Percentiles rank a stretch among this genome's conserved stretches.
Conservation (phyloP, 768 basidiomycete genomes). For the Harrya chromipes region DNA sequence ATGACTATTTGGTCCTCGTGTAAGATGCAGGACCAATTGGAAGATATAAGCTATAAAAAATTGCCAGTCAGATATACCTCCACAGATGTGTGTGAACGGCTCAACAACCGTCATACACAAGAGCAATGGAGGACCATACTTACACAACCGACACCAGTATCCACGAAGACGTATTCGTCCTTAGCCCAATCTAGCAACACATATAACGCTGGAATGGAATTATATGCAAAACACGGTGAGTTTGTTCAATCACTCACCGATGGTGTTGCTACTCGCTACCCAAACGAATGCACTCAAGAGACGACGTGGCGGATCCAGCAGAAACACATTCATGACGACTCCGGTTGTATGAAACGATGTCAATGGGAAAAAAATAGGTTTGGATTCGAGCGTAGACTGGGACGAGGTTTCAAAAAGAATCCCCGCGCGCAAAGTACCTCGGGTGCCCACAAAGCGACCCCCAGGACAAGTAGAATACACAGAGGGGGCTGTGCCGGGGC, state of each 20-base stretch:
- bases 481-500: slow-evolving; percentile 1
- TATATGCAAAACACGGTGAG: neutral
- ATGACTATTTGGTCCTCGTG: slow-evolving; percentile 67
- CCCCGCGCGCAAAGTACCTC: slow-evolving; percentile 7
- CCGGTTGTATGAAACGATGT: slow-evolving; percentile 62
- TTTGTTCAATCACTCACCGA: slow-evolving; percentile 18
- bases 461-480: slow-evolving; percentile 7
- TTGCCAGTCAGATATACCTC: slow-evolving; percentile 2
- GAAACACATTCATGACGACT: slow-evolving; percentile 74
- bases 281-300: slow-evolving; percentile 71
- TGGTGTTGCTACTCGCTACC: slow-evolving; percentile 43
- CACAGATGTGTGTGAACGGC: neutral
- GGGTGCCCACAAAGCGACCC: neutral
- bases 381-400: slow-evolving; percentile 11
- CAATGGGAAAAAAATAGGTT: slow-evolving; percentile 56
- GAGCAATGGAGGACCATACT: slow-evolving; percentile 29
- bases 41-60: slow-evolving; percentile 50
- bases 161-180: slow-evolving; percentile 65
- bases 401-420: slow-evolving; percentile 10
- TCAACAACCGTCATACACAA: slow-evolving; percentile 1
- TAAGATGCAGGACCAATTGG: slow-evolving; percentile 77
- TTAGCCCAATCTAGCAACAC: slow-evolving; percentile 65
- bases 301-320: slow-evolving; percentile 60
- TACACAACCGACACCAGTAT: slow-evolving; percentile 72
- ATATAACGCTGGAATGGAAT: slow-evolving; percentile 52